Evolutionary conservation across 495 filamentous ascomycete species (phyloP).

Genomic region (Penicillium macrosclerotiorum): DNA sequence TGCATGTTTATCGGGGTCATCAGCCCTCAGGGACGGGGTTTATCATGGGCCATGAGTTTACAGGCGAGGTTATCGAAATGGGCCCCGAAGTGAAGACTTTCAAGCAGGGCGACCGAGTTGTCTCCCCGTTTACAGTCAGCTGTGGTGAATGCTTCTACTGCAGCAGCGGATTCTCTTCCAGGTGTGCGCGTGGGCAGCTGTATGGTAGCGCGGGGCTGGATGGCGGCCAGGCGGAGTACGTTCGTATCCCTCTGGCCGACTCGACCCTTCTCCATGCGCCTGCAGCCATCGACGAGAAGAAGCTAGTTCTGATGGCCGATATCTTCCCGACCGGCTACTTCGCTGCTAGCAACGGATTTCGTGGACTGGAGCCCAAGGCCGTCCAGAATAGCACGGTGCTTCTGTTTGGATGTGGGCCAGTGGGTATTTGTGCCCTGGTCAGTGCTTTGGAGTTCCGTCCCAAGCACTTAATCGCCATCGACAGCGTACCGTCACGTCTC

Average conservation of each 20-base stretch:
- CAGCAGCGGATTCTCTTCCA: constrained; percentile 30
- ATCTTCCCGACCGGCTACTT: constrained; percentile 79
- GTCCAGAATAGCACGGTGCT: constrained; percentile 65
- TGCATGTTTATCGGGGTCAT: constrained; percentile 30
- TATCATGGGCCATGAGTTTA: constrained; percentile 54
- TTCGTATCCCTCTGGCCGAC: constrained; percentile 78
- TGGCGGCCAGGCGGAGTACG: constrained; percentile 85
- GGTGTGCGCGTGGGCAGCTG: constrained; percentile 63
- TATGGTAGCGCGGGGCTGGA: constrained; percentile 72
- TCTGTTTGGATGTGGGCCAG: constrained; percentile 81
- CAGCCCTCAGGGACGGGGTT: constrained; percentile 55
- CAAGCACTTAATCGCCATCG: constrained; percentile 75
- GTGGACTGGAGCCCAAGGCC: constrained; percentile 48
- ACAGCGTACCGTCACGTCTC: constrained; percentile 70
- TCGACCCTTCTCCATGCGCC: constrained; percentile 71
- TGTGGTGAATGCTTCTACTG: constrained; percentile 87
- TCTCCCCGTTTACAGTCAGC: constrained; percentile 62
- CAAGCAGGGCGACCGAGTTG: constrained; percentile 53
- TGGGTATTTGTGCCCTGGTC: constrained; percentile 79
- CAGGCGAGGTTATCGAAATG: constrained; percentile 20
- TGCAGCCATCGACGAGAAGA: constrained; percentile 65
- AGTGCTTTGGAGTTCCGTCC: constrained; percentile 71
- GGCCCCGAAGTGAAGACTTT: constrained; percentile 46
- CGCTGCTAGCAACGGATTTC: constrained; percentile 73
- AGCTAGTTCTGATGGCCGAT: constrained; percentile 61